A percentile compares a stretch with the other conserved stretches of the same genome.
phyloP scores from a whole-genome alignment of 2,329 filamentous ascomycete genomes.

The Dactylellina sp. region DNA sequence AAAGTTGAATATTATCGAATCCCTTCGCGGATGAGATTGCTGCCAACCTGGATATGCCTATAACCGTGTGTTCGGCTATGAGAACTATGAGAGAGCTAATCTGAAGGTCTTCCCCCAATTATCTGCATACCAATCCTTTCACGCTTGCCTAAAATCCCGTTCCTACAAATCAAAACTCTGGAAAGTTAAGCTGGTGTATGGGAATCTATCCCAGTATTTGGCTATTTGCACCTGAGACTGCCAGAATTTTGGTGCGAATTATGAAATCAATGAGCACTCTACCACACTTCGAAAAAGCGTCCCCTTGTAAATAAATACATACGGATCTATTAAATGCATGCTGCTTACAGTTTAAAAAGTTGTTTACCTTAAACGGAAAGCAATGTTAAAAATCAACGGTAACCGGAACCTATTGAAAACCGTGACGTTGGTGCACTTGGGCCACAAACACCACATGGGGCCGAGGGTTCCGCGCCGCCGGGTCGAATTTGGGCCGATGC shows the following conservation, averaged over 20 bases:
- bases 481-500: constrained; percentile 32
- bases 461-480: constrained; percentile 27
- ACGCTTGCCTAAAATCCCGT: background rate
- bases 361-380: constrained; percentile 3
- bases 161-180: too few species aligned
- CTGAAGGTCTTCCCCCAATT: constrained; percentile 39
- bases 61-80: constrained; percentile 55
- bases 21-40: constrained; percentile 33
- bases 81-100: constrained; percentile 56
- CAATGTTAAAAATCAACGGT: constrained; percentile 6
- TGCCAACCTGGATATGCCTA: constrained; percentile 49
- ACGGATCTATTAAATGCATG: background rate
- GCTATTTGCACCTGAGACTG: too few species aligned
- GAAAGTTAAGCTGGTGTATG: too few species aligned
- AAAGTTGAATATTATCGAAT: constrained; percentile 52
- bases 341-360: background rate
- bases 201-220: too few species aligned
- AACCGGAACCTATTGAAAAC: constrained; percentile 16
- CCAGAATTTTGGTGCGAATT: too few species aligned
- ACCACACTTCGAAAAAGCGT: too few species aligned
- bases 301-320: background rate
- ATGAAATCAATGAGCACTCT: too few species aligned
- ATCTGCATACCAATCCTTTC: background rate
- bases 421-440: constrained; percentile 1
- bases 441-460: background rate